phyloP scores from a whole-genome alignment of 805 yeast genomes.

The Lachancea waltii region DNA sequence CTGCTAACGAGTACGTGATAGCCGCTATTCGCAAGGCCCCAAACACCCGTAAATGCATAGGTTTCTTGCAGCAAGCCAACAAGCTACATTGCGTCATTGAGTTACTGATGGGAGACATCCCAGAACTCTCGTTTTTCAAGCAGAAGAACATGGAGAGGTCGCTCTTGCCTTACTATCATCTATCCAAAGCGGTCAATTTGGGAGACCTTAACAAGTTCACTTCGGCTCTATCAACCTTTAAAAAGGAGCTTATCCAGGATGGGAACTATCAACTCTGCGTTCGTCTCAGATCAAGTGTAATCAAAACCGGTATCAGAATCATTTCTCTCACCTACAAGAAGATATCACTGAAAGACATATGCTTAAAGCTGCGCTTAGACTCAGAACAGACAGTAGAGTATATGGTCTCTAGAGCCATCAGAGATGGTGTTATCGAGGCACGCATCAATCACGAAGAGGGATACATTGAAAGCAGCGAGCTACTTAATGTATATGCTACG shows the following conservation, averaged over 20 bases:
- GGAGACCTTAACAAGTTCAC: conserved; percentile 86
- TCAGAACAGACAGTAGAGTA: conserved; percentile 95
- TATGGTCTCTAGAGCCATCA: conserved; percentile 91
- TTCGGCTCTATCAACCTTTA: conserved; percentile 58
- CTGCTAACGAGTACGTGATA: conserved; percentile 82
- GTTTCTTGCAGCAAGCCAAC: conserved; percentile 84
- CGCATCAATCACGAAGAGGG: conserved; percentile 85
- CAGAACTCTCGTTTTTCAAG: conserved; percentile 76
- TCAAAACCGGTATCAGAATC: conserved; percentile 93
- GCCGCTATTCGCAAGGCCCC: conserved; percentile 98
- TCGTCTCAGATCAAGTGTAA: conserved; percentile 91
- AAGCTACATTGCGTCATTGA: conserved; percentile 85
- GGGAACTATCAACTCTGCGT: conserved; percentile 78
- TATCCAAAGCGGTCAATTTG: conserved; percentile 83
- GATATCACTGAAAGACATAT: conserved; percentile 88
- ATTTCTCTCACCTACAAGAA: conserved; percentile 85
- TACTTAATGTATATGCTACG: conserved; percentile 81
- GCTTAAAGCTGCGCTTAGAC: conserved; percentile 85
- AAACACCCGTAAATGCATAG: conserved; percentile 74
- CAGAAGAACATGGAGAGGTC: conserved; percentile 53
- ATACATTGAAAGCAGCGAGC: conserved; percentile 83
- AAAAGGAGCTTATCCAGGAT: conserved; percentile 58
- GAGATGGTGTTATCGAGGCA: conserved; percentile 97
- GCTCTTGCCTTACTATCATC: conserved; percentile 74
- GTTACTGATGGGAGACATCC: conserved; percentile 92